These are phyloP conservation scores for Limnanthes douglasii DNA, from an alignment of 345 rosid genomes.

Conservation along the genomic window DNA sequence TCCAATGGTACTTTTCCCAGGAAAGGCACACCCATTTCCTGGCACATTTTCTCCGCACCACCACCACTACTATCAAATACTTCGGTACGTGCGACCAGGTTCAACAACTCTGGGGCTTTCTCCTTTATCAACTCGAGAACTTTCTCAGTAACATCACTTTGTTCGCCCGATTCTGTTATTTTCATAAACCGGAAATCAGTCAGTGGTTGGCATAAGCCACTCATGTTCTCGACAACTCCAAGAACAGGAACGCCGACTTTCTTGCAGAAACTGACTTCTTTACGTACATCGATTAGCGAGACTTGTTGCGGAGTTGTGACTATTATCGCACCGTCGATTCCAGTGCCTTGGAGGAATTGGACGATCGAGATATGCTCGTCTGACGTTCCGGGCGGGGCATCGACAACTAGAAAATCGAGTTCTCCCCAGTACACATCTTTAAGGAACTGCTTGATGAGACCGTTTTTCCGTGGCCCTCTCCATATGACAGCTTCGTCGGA, in stretches of 20 bases:
- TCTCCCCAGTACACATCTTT: constrained; percentile 96
- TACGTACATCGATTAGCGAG: constrained; percentile 82
- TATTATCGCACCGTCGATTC: constrained; percentile 87
- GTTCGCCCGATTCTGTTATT: constrained; percentile 33
- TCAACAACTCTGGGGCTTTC: constrained; percentile 65
- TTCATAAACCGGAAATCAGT: constrained; percentile 48
- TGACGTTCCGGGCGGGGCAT: constrained; percentile 96
- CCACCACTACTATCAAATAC: constrained; percentile 85
- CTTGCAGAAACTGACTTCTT: constrained; percentile 91
- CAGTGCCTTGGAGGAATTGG: constrained; percentile 70
- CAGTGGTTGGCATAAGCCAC: constrained; percentile 69
- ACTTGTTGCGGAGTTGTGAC: constrained; percentile 94
- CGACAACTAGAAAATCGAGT: constrained; percentile 77
- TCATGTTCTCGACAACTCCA: constrained; percentile 98
- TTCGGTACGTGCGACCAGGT: constrained; percentile 40
- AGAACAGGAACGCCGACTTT: constrained; percentile 75
- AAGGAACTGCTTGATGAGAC: constrained; percentile 81
- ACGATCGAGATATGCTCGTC: constrained; percentile 93
- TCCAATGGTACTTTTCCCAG: constrained; percentile 88
- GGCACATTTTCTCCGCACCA: constrained; percentile 73
- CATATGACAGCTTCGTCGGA: constrained; percentile 95
- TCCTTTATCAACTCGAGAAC: constrained; percentile 32
- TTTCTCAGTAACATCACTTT: constrained; percentile 39
- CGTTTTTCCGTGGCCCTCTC: constrained; percentile 94
- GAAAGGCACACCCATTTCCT: constrained; percentile 72